These are phyloP conservation scores for Corymbia citriodora DNA, from an alignment of 441 rosid genomes.

Conservation along the genomic window DNA sequence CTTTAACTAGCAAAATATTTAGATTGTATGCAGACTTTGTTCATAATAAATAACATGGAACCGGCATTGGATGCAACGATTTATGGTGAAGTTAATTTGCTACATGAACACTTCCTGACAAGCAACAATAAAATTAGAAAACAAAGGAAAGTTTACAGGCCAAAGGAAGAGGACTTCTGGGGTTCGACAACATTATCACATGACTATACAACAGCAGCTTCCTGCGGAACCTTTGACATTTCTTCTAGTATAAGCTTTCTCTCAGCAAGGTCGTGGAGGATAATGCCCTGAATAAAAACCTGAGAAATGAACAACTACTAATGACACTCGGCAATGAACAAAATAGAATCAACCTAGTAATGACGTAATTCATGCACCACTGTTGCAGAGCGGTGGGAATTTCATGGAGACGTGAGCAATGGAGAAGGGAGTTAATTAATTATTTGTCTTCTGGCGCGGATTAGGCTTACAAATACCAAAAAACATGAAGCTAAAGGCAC, in stretches of 20 bases:
- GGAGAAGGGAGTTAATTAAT: too few relatives aligned
- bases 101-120: background rate
- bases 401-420: too few relatives aligned
- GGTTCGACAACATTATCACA: background rate
- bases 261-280: slow-evolving; percentile 57
- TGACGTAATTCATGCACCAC: too few relatives aligned
- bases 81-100: background rate
- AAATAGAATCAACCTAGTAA: background rate
- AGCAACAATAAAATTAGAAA: background rate
- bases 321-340: background rate
- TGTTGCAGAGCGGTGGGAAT: too few relatives aligned
- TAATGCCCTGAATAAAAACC: slow-evolving; percentile 42
- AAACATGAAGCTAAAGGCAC: too few relatives aligned
- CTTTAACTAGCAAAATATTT: background rate
- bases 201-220: background rate
- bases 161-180: background rate
- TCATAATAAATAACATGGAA: background rate
- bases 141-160: background rate
- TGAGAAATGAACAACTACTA: background rate
- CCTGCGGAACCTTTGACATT: background rate
- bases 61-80: rapidly evolving
- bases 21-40: background rate
- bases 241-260: slow-evolving; percentile 9
- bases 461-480: too few relatives aligned
- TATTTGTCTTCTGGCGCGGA: too few relatives aligned